phyloP scores from a whole-genome alignment of 495 filamentous ascomycete species.

The Hypoxylon perforatum region DNA sequence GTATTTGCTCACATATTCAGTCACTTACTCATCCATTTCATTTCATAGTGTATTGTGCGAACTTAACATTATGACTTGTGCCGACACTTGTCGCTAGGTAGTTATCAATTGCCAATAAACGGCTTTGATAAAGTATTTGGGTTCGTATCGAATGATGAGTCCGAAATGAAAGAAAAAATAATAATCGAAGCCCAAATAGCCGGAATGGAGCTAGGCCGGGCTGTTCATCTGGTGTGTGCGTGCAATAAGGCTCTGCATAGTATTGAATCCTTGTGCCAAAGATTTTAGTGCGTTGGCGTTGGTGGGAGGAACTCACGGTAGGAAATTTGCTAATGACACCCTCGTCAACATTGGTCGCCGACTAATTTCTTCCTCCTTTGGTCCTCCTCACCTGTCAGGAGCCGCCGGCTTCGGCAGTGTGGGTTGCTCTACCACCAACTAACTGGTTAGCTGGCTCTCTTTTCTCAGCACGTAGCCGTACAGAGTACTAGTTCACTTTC shows the following conservation, averaged over 20 bases:
- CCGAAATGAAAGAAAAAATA: constrained; percentile 26
- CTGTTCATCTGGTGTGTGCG: constrained; percentile 22
- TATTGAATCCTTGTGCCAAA: constrained; percentile 39
- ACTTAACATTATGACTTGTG: too few species aligned
- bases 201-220: constrained; percentile 39
- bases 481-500: constrained; percentile 23
- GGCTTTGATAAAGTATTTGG: constrained; percentile 6
- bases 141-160: constrained; percentile 26
- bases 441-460: background rate
- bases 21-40: constrained; percentile 1
- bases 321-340: constrained; percentile 43
- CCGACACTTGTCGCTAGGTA: too few species aligned
- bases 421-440: constrained; percentile 18
- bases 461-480: constrained; percentile 27
- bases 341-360: constrained; percentile 43
- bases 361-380: constrained; percentile 30
- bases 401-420: constrained; percentile 36
- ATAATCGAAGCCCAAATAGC: constrained; percentile 31
- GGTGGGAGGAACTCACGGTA: constrained; percentile 21
- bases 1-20: constrained; percentile 1
- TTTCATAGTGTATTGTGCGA: too few species aligned
- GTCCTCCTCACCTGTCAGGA: constrained; percentile 11
- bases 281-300: constrained; percentile 30
- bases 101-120: background rate
- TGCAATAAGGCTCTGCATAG: constrained; percentile 38